Evolutionary conservation across 1,284 basidiomycete genomes (phyloP).

Genomic region (Marasmius sp.): DNA sequence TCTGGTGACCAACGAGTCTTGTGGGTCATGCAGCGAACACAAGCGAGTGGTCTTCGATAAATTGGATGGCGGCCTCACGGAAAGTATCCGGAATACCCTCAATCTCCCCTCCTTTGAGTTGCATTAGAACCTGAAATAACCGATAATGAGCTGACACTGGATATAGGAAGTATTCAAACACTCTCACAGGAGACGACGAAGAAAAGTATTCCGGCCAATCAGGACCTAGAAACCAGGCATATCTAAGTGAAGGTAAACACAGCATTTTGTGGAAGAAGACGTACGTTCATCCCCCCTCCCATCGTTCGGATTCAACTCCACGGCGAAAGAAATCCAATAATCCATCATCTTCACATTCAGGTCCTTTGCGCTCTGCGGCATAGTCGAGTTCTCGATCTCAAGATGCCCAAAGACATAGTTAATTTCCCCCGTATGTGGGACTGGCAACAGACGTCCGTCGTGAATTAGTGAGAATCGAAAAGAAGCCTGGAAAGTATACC

Average conservation of each 20-base stretch:
- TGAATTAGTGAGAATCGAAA: background rate
- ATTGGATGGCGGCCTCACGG: background rate
- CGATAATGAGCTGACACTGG: background rate
- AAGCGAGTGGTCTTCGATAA: background rate
- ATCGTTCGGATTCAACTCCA: background rate
- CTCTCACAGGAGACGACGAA: background rate
- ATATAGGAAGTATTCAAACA: background rate
- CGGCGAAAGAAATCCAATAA: background rate
- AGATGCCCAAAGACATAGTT: slow-evolving; percentile 3
- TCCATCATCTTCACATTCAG: background rate
- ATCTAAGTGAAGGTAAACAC: too few relatives aligned
- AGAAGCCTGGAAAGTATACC: background rate
- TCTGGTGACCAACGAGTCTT: too few relatives aligned
- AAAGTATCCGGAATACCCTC: background rate
- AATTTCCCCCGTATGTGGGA: slow-evolving; percentile 1
- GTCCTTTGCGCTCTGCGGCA: background rate
- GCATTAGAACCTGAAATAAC: background rate
- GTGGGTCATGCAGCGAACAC: background rate
- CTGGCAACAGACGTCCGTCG: background rate
- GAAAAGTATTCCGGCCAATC: background rate
- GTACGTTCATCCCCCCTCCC: background rate
- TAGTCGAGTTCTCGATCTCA: background rate
- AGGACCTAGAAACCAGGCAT: background rate
- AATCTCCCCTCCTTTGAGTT: background rate
- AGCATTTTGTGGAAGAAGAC: background rate